Evolutionary conservation across 2,329 filamentous ascomycete genomes (phyloP).

Genomic region (Chrysoporthe deuterocubensis): DNA sequence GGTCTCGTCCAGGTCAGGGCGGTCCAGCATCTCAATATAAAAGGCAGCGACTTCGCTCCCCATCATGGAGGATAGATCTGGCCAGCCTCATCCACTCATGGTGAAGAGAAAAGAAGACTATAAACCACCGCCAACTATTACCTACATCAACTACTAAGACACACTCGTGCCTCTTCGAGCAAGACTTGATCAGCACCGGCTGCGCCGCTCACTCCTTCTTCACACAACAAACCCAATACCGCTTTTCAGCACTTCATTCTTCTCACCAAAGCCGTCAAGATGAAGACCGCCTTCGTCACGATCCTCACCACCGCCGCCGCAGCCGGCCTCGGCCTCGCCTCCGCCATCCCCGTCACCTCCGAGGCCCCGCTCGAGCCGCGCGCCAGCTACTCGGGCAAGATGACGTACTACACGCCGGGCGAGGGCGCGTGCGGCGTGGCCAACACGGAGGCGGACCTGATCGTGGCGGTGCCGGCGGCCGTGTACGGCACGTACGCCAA

Average conservation of each 20-base stretch:
- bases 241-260: too few relatives aligned
- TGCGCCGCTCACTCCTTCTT: not conserved
- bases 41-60: not conserved
- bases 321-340: not conserved
- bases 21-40: not conserved
- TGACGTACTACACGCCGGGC: conserved; percentile 24
- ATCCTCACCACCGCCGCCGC: not conserved
- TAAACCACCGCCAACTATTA: not conserved
- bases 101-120: not conserved
- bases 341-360: not conserved
- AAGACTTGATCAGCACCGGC: not conserved
- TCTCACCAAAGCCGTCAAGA: not conserved
- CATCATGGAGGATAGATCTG: not conserved
- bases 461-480: conserved; percentile 15
- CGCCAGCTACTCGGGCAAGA: conserved; percentile 15
- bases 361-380: conserved; percentile 4
- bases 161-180: not conserved
- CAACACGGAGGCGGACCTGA: conserved; percentile 15
- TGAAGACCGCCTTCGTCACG: not conserved
- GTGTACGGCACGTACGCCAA: conserved; percentile 21
- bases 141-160: not conserved
- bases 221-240: not conserved
- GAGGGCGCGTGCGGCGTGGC: conserved; percentile 18
- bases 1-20: too few relatives aligned
- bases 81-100: not conserved